Evolutionary conservation across 1,284 basidiomycete genomes (phyloP), one percentile per base, ranked within the genome.

Genomic region (Ceratobasidium sp.): DNA sequence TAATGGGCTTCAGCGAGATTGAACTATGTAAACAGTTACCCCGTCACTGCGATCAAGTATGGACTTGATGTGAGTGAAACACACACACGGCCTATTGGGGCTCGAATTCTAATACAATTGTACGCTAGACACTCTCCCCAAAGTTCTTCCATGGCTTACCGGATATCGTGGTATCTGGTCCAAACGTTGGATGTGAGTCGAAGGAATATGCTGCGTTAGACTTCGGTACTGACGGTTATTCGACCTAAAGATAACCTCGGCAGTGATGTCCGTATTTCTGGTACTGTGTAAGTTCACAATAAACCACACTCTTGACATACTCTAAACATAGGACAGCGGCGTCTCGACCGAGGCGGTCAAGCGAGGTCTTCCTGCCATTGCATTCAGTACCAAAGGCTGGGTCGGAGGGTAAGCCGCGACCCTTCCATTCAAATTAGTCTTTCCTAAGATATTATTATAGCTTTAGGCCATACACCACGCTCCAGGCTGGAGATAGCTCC

Each of bases 121-220:
- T 86, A 0, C 85, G 88, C 27, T 83, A 87, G 77, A 85, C 83
- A 0, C 79, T 87, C 11, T 81, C 84, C 2, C 85, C 86, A 0
- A 78, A 82, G 63, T 83, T 85, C 77, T 85, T 86, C 75, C 74
- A 68, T 51, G 82, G 82, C 8, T 76, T 78, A 19, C 76, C 77
- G n/a, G 86, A 88, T 71, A 81, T 89, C 41, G 83, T 88, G 5
- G 81, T 89, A 13, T 83, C 84, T 76, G 87, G 87, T 0, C 84
- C 84, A 0, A 88, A 88, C 77, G 83, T 87, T 13, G 86, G 86
- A 62, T 83, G 84, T 85, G 76, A 81, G 83, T 78, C 27, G 8
- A 41, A 41, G 16, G n/a, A 65, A 76, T 34, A 34, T 46, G n/a
- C 34, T 2, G 34, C 34, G 8, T 1, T n/a, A 27, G 8, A 39